Evolutionary conservation across 768 basidiomycete genomes (phyloP).

Genomic region (Russula vinacea): DNA sequence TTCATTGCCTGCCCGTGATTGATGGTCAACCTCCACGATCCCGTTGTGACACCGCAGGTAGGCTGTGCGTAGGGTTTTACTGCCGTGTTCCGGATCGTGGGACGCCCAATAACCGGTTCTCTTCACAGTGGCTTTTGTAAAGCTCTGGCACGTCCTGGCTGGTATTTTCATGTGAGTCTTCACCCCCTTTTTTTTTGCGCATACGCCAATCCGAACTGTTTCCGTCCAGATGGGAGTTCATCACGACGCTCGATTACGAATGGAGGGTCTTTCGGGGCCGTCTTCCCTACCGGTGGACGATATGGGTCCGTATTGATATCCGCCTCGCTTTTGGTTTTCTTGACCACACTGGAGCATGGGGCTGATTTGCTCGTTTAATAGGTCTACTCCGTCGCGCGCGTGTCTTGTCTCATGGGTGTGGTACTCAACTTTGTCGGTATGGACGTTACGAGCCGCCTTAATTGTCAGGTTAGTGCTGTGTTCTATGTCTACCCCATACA

Average conservation of each 20-base stretch:
- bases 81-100: too few relatives aligned
- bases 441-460: neutral
- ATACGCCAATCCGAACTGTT: neutral
- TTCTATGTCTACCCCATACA: neutral
- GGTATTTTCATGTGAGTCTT: neutral
- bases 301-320: conserved; percentile 1
- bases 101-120: neutral
- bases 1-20: neutral
- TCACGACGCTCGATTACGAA: neutral
- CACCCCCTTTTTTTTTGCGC: neutral
- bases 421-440: neutral
- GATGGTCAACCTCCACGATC: neutral
- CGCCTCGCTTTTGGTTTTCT: neutral
- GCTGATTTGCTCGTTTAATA: neutral
- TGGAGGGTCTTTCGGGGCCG: neutral
- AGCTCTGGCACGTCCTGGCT: neutral
- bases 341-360: neutral
- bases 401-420: neutral
- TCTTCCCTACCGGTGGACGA: neutral
- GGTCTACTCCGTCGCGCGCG: neutral
- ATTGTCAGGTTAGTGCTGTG: neutral
- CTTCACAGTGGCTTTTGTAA: neutral
- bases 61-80: neutral
- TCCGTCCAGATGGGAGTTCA: conserved; percentile 3
- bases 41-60: too few relatives aligned